Evolutionary conservation across 768 basidiomycete genomes (phyloP), one percentile per base, ranked within the genome.

Genomic region (Boletellus emodensis): DNA sequence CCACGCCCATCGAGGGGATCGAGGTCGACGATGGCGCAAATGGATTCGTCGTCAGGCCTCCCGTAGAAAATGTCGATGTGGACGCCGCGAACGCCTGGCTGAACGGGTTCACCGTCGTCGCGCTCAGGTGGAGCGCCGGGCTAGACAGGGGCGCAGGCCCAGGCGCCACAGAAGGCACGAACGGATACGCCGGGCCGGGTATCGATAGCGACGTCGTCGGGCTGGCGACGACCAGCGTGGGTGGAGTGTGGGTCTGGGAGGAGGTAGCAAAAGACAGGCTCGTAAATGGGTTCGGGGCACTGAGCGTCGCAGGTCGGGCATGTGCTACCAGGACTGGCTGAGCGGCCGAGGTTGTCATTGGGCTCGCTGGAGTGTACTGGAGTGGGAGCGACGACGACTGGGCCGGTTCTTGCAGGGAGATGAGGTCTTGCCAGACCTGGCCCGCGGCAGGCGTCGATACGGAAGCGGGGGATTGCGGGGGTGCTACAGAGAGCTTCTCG

Each of bases 361-460:
- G 8, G 28, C 35, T 30, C 18, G 49, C 26, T 13, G 58, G 18
- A 40, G 35, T 50, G 39, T 64, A 67, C 44, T 72, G 82, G 11
- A 84, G 71, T 12, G 82, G 78, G 13, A 81, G 75, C 14, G 67
- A 75, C n/a, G 71, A 65, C 12, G 66, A 61, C 30, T 62, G 57
- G 13, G 67, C 49, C n/a, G 73, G 68, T 14, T 49, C 61, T 51
- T 78, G 78, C 26, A 80, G 67, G 38, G 76, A 75, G 52, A 78
- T 61, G 13, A 85, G 68, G 60, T 85, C 83, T 33, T 76, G 72
- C 83, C 82, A 84, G n/a, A 81, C 75, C 43, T 71, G 71, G n/a
- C 65, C 58, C n/a, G 49, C 20, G 20, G 59, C 24, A 26, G 24
- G 24, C 24, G 58, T 30, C 61, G 57, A 44, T 50, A 54, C 26